Base-by-base conservation (phyloP, 805 yeast genomes). In the Candida berthetii region DNA sequence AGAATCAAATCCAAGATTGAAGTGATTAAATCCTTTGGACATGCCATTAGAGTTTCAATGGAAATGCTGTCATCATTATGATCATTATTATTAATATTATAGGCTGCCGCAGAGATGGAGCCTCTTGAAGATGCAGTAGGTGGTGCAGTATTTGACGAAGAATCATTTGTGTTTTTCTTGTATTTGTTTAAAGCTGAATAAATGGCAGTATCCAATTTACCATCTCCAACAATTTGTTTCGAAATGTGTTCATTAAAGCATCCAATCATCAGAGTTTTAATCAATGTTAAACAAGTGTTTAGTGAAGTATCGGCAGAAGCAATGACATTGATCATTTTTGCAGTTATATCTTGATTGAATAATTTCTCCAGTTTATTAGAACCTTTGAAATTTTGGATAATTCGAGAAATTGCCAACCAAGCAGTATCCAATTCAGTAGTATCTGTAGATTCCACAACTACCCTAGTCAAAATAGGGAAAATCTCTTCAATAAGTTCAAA, bases 31-130 rank as follows among this genome's bases (percentile, higher is more conserved):
- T 80, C 83, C 49, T 80, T 82, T 0, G 91, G 89, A 2, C 80
- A 75, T 41, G 81, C 76, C 78, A 86, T 82, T 32, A 88, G 60
- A 0, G 86, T 76, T 52, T 85, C 95, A 36, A 82, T 75, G 5
- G 87, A 66, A 1, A 77, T 56, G 1, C 50, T 40, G 33, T 45
- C 54, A 7, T 64, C 55, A 5, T 45, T 53, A 7, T 7, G 9
- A 3, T 29, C 18, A 29, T 29, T 29, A 14, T 29, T 8, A 15
- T n/a, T n/a, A n/a, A 17, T n/a, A 11, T 7, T 22, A n/a, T n/a
- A n/a, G n/a, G n/a, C n/a, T n/a, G n/a, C n/a, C n/a, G n/a, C n/a
- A n/a, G n/a, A n/a, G n/a, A n/a, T n/a, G n/a, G n/a, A n/a, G n/a
- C n/a, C n/a, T n/a, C n/a, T n/a, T n/a, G 25, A 22, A 22, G 25